These are phyloP conservation scores for Pichiaceae sp. DNA, from an alignment of 1,139 yeast species.

Conservation along the genomic window DNA sequence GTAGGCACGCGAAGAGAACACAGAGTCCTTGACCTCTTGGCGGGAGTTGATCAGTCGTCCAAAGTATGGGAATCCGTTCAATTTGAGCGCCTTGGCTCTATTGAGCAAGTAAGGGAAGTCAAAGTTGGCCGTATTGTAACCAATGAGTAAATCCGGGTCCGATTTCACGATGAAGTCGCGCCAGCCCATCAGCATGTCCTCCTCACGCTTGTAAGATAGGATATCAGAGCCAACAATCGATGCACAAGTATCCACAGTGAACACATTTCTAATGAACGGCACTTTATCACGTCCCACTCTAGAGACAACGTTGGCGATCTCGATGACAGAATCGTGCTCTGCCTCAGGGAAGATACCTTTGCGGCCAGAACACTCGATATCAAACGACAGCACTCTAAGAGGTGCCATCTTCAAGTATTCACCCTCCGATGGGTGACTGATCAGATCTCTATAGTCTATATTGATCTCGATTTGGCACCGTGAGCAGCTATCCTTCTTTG, in stretches of 20 bases:
- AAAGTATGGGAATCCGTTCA: constrained; percentile 73
- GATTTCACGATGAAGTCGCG: constrained; percentile 69
- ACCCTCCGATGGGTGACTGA: constrained; percentile 85
- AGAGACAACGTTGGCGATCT: constrained; percentile 91
- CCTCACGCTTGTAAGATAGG: constrained; percentile 65
- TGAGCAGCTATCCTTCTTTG: constrained; percentile 38
- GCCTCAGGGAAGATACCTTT: constrained; percentile 97
- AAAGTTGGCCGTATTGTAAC: constrained; percentile 90
- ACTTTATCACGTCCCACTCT: constrained; percentile 63
- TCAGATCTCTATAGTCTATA: constrained; percentile 57
- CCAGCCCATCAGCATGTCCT: constrained; percentile 81
- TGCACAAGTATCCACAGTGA: constrained; percentile 85
- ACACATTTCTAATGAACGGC: constrained; percentile 94
- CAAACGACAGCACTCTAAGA: constrained; percentile 84
- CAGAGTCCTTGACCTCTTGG: constrained; percentile 74
- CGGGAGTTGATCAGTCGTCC: constrained; percentile 62
- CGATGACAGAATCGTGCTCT: constrained; percentile 87
- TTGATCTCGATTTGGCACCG: constrained; percentile 80
- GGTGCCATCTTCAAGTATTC: constrained; percentile 95
- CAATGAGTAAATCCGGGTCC: constrained; percentile 96
- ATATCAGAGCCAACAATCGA: constrained; percentile 93
- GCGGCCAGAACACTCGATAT: constrained; percentile 98
- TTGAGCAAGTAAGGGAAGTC: constrained; percentile 90
- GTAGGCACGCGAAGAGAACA: constrained; percentile 90
- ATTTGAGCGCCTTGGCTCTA: constrained; percentile 68